Evolutionary conservation across 345 rosid genomes (phyloP).

Genomic region (Dipteronia sinensis): DNA sequence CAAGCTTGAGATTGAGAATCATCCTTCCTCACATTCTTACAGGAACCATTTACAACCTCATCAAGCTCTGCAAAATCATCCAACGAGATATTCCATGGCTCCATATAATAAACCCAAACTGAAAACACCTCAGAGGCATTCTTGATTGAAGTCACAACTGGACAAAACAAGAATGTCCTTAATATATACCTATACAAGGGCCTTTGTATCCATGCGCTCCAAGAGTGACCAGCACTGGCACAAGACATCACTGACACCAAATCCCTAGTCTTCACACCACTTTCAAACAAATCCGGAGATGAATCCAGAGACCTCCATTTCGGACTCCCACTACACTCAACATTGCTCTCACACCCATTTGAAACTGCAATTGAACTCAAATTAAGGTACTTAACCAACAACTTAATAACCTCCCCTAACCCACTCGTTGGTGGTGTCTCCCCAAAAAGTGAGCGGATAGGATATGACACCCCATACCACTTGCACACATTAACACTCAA

Average conservation of each 20-base stretch:
- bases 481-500: constrained; percentile 53
- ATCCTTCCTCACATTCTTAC: constrained; percentile 45
- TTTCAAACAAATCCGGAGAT: constrained; percentile 27
- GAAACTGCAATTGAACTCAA: constrained; percentile 48
- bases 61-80: constrained; percentile 70
- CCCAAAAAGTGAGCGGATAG: constrained; percentile 50
- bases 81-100: constrained; percentile 71
- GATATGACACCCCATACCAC: constrained; percentile 65
- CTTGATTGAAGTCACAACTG: constrained; percentile 70
- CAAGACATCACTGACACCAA: constrained; percentile 32
- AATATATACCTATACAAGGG: constrained; percentile 76
- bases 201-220: constrained; percentile 75
- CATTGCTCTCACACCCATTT: constrained; percentile 38
- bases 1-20: constrained; percentile 29
- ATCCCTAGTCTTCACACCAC: constrained; percentile 39
- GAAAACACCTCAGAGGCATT: constrained; percentile 82
- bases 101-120: constrained; percentile 76
- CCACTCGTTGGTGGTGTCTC: constrained; percentile 76
- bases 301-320: constrained; percentile 49
- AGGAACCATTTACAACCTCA: constrained; percentile 41
- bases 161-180: constrained; percentile 83
- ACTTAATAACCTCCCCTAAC: constrained; percentile 74
- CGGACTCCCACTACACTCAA: constrained; percentile 42
- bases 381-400: constrained; percentile 82
- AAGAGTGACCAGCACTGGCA: constrained; percentile 47